Evolutionary conservation across 768 basidiomycete genomes (phyloP).

Genomic region (Trametes elegans): DNA sequence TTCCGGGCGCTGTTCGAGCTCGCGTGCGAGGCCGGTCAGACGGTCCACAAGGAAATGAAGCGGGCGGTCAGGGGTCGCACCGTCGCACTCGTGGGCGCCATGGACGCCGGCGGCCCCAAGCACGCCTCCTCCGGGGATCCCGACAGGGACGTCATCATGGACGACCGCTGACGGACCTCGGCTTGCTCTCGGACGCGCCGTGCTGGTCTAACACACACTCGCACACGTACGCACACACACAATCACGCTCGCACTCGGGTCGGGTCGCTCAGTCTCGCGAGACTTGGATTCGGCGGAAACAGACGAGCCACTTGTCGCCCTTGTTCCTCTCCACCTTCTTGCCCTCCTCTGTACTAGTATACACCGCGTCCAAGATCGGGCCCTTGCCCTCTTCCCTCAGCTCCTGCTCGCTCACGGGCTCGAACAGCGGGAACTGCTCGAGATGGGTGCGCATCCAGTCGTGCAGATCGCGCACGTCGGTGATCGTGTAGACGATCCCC

Average conservation of each 20-base stretch:
- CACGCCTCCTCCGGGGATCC: constrained; percentile 22
- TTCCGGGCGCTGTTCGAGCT: constrained; percentile 87
- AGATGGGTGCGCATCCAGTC: constrained; percentile 94
- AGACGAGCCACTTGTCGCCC: constrained; percentile 90
- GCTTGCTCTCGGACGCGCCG: not conserved
- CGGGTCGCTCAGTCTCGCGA: constrained; percentile 13
- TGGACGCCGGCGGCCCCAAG: constrained; percentile 49
- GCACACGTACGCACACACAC: not conserved
- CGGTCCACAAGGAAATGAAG: constrained; percentile 85
- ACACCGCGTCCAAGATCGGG: constrained; percentile 77
- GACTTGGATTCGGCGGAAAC: constrained; percentile 66
- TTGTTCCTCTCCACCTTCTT: constrained; percentile 92
- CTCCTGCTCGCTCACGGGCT: constrained; percentile 69
- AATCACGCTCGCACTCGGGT: not conserved
- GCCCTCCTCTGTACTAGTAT: constrained; percentile 90
- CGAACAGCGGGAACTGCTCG: constrained; percentile 84
- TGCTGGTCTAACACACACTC: not conserved
- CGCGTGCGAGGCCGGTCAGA: constrained; percentile 72
- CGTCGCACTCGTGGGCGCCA: constrained; percentile 55
- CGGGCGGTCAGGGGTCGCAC: constrained; percentile 64
- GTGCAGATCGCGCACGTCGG: constrained; percentile 92
- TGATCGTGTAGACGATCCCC: constrained; percentile 97
- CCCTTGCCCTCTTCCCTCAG: constrained; percentile 77
- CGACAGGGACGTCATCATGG: constrained; percentile 27
- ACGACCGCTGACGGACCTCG: constrained; percentile 6